phyloP scores from a whole-genome alignment of 2,329 filamentous ascomycete genomes.

The Colletotrichum tropicicola region DNA sequence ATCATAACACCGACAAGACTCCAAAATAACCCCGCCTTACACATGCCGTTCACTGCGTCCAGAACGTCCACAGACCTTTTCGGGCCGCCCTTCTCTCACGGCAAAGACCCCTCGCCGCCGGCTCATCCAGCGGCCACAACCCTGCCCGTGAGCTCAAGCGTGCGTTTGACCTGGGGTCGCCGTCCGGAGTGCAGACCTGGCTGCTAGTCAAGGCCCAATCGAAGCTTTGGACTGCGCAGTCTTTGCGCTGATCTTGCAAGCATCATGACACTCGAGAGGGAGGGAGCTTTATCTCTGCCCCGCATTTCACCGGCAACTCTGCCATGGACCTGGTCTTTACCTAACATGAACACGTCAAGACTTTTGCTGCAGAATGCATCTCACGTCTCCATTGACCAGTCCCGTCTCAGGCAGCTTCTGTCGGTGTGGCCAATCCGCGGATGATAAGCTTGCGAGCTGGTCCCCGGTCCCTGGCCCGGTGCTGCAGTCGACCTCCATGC shows the following conservation, averaged over 20 bases:
- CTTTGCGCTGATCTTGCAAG: constrained; percentile 20
- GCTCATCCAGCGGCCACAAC: neutral
- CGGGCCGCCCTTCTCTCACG: neutral
- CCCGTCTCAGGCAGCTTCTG: neutral
- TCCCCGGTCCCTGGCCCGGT: neutral
- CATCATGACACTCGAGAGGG: constrained; percentile 14
- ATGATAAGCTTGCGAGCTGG: constrained; percentile 25
- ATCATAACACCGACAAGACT: constrained; percentile 12
- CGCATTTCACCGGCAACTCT: constrained; percentile 20
- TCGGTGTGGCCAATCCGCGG: constrained; percentile 6
- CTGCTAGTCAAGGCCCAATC: constrained; percentile 6
- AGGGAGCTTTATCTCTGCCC: constrained; percentile 31
- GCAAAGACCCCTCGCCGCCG: neutral
- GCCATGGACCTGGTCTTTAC: constrained; percentile 24
- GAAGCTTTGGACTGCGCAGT: constrained; percentile 4
- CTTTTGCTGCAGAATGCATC: constrained; percentile 1
- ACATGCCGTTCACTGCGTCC: neutral
- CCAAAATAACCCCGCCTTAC: constrained; percentile 11
- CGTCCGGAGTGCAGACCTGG: constrained; percentile 11
- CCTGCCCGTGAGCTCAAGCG: constrained; percentile 2
- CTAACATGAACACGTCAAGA: constrained; percentile 31
- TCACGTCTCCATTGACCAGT: constrained; percentile 22
- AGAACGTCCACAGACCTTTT: neutral
- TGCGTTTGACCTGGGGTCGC: neutral
- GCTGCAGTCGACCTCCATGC: constrained; percentile 1